Conservation (phyloP, 352 stramenopile genomes). For the Phytophthora palmivora region DNA sequence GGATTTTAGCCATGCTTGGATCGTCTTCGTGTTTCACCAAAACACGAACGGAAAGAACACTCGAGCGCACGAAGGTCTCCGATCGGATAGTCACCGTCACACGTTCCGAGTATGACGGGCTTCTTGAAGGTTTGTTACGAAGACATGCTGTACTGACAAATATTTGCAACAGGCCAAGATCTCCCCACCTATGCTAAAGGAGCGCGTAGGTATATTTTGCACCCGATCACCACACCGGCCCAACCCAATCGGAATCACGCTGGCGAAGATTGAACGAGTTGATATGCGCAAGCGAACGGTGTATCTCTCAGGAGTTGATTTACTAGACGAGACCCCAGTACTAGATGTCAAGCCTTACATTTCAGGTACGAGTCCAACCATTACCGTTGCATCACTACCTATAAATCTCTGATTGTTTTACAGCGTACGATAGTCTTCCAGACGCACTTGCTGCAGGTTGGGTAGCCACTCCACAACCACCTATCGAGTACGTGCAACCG, state of each 20-base stretch:
- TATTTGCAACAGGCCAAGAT: constrained; percentile 62
- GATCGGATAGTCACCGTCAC: constrained; percentile 76
- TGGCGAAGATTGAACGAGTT: constrained; percentile 90
- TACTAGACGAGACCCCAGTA: constrained; percentile 97
- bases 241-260: constrained; percentile 95
- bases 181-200: constrained; percentile 69
- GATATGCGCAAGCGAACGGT: constrained; percentile 66
- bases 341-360: constrained; percentile 99
- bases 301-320: constrained; percentile 88
- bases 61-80: constrained; percentile 64
- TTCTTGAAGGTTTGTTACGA: not conserved
- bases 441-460: constrained; percentile 49
- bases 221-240: constrained; percentile 97
- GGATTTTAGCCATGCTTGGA: constrained; percentile 89
- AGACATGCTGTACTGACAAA: not conserved
- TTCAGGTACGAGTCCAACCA: constrained; percentile 46
- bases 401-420: not conserved
- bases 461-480: constrained; percentile 48
- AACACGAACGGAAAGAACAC: constrained; percentile 91
- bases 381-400: not conserved
- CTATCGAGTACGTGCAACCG: constrained; percentile 41
- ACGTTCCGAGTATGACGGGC: constrained; percentile 54
- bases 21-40: constrained; percentile 91
- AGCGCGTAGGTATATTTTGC: constrained; percentile 94
- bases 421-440: constrained; percentile 62